Percentiles rank a stretch among this genome's conserved stretches.
Conservation (phyloP, 768 basidiomycete genomes). For the Trametes meyenii region DNA sequence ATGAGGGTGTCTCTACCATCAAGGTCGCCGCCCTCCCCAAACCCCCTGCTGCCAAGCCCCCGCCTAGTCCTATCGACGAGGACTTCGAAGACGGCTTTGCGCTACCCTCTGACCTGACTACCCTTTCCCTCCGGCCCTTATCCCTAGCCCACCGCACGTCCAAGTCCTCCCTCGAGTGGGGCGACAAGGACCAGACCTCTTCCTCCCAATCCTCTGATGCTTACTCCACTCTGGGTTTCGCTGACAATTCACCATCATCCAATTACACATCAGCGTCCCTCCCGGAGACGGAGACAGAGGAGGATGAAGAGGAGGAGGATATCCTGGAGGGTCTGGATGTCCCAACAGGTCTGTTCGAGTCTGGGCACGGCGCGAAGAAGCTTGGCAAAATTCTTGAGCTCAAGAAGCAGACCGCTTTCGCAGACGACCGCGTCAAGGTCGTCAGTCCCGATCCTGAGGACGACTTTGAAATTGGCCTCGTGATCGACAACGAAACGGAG, state of each 20-base stretch:
- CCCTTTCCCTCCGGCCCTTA: constrained; percentile 78
- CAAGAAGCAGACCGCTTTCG: constrained; percentile 59
- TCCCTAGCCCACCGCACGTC: constrained; percentile 77
- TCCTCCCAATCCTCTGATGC: constrained; percentile 81
- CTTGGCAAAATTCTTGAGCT: constrained; percentile 53
- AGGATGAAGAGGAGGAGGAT: constrained; percentile 61
- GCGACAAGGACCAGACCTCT: constrained; percentile 79
- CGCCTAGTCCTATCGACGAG: constrained; percentile 58
- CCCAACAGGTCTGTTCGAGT: constrained; percentile 75
- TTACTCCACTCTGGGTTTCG: constrained; percentile 78
- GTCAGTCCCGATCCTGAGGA: constrained; percentile 73
- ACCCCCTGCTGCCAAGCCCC: constrained; percentile 33
- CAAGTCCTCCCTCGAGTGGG: constrained; percentile 85
- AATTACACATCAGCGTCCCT: constrained; percentile 68
- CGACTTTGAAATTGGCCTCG: constrained; percentile 83
- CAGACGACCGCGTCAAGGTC: constrained; percentile 54
- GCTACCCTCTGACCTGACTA: constrained; percentile 78
- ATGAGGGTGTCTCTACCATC: constrained; percentile 84
- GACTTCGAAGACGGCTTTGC: constrained; percentile 86
- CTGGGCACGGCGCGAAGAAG: constrained; percentile 58
- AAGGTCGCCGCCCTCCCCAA: constrained; percentile 60
- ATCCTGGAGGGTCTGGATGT: constrained; percentile 83
- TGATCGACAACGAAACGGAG: constrained; percentile 82
- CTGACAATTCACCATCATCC: constrained; percentile 50
- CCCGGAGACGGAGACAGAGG: constrained; percentile 73